Evolutionary conservation across 768 basidiomycete species (phyloP), one percentile per base, ranked within the genome.

Genomic region (Tulasnella sp.): DNA sequence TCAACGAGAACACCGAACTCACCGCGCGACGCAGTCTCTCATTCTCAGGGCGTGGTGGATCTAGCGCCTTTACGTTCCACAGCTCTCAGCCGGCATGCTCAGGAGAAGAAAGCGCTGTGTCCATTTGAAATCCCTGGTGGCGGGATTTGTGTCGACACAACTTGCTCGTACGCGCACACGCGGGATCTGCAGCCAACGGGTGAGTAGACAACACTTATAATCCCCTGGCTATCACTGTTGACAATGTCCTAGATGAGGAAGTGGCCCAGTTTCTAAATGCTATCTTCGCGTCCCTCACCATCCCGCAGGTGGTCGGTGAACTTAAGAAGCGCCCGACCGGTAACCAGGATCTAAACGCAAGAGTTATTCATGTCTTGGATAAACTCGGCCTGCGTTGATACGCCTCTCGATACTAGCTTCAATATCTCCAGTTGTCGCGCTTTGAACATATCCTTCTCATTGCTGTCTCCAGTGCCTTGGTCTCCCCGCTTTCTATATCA

Each of bases 111-210:
- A 38, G 27, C 24, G 8, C 46, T 59, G 8, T 59, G 57, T 25
- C 29, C 48, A 27, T 59, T 38, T 34, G 57, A 59, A 31, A 30
- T 59, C 9, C 57, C 57, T 19, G 57, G 57, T 8, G 57, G 48
- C 25, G 57, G 57, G 15, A 42, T 34, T 19, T 59, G 57, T 34
- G 24, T 49, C 5, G 57, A 56, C 30, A 38, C 49, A 8, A 59
- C 46, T 9, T 59, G 57, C 49, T 9, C 19, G 25, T 24, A 59
- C 25, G 45, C 24, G 12, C 57, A 59, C 49, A 21, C 49, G 27
- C 57, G 57, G 19, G 57, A 59, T 29, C 21, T 48, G 21, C 29
- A 51, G 27, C 57, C 57, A 25, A 59, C 30, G 21, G 57, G 57
- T 59, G 31, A 59, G 57, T 15, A 10, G 4, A 17, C 15, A 7